Conservation (phyloP, 108 stramenopile species). For the Cyclostephanos invisitatus region DNA sequence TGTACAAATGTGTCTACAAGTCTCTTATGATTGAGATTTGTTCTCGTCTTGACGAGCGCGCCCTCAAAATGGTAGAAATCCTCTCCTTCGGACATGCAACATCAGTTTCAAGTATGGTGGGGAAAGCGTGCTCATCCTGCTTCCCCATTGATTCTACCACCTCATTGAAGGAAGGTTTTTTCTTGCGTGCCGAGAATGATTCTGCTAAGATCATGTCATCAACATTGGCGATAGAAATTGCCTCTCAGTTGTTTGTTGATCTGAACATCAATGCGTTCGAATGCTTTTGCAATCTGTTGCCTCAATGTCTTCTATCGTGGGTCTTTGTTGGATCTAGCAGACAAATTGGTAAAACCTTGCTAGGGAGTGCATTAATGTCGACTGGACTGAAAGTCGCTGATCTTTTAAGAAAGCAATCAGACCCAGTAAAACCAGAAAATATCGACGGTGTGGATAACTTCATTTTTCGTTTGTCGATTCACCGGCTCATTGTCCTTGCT, state of each 20-base stretch:
- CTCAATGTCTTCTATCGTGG: conserved; percentile 54
- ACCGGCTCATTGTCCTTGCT: neutral
- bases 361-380: conserved; percentile 11
- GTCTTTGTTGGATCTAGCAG: conserved; percentile 22
- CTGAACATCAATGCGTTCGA: conserved; percentile 48
- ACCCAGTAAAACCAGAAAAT: neutral
- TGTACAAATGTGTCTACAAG: conserved; percentile 14
- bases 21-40: conserved; percentile 14
- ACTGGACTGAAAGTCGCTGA: neutral
- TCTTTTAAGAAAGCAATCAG: neutral
- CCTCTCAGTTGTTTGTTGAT: conserved; percentile 44
- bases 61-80: conserved; percentile 15
- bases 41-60: conserved; percentile 6
- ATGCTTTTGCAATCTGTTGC: conserved; percentile 30
- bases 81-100: conserved; percentile 15
- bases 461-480: neutral
- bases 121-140: conserved; percentile 11
- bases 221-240: conserved; percentile 51
- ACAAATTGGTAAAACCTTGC: conserved; percentile 1
- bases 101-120: conserved; percentile 1
- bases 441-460: neutral
- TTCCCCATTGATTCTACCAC: conserved; percentile 18
- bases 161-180: conserved; percentile 3
- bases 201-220: conserved; percentile 34
- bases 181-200: conserved; percentile 10